Percentiles rank a stretch among this genome's conserved stretches.
Conservation (phyloP, 352 stramenopile genomes). For the Pythium brassicae region DNA sequence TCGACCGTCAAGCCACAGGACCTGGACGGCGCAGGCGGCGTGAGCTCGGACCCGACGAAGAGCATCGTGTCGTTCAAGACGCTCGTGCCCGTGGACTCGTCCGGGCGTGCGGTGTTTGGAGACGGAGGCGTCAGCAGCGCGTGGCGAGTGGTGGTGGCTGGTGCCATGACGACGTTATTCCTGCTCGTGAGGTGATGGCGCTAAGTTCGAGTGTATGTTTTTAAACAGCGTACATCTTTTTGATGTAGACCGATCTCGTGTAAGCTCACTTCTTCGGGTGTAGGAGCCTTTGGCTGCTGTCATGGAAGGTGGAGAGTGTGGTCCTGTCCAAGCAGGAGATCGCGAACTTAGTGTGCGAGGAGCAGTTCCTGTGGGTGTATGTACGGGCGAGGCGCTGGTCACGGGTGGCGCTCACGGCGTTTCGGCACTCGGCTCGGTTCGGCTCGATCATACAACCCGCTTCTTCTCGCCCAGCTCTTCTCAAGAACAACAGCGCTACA, state of each 20-base stretch:
- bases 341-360: conserved; percentile 28
- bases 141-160: too few relatives aligned
- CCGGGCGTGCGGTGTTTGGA: background rate
- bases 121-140: too few relatives aligned
- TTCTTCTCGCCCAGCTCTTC: too few relatives aligned
- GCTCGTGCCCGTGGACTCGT: conserved; percentile 3
- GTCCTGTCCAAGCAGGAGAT: conserved; percentile 47
- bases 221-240: too few relatives aligned
- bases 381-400: conserved; percentile 38
- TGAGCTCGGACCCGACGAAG: conserved; percentile 5
- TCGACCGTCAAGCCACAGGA: conserved; percentile 12
- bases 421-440: conserved; percentile 36
- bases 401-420: conserved; percentile 22
- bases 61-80: conserved; percentile 14
- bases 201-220: too few relatives aligned
- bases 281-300: too few relatives aligned
- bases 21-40: background rate
- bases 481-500: too few relatives aligned
- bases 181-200: too few relatives aligned
- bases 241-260: too few relatives aligned
- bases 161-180: too few relatives aligned
- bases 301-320: conserved; percentile 43
- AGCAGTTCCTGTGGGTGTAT: conserved; percentile 53
- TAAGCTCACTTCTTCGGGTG: too few relatives aligned
- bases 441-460: conserved; percentile 66